Evolutionary conservation across 208 protist genomes (phyloP), one percentile per base, ranked within the genome.

Genomic region (Spongospora subterranea): DNA sequence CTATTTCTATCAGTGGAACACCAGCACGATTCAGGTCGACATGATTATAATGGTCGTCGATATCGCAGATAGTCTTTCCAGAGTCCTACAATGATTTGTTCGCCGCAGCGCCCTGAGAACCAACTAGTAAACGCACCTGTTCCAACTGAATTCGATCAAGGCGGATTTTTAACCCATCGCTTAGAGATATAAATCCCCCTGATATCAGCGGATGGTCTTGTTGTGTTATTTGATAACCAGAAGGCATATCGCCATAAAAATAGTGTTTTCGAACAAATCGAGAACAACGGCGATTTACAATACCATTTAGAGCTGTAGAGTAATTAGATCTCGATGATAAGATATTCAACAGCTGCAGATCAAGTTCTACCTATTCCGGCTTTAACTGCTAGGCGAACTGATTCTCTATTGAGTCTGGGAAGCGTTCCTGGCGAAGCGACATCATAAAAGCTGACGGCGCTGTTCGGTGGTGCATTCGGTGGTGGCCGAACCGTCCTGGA

Each of bases 21-120:
- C 71, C 71, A 43, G 71, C 71, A 82, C 71, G 71, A n/a, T 82
- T 82, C 6, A 82, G 71, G n/a, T 82, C 71, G n/a, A 82, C 17
- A n/a, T 39, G 35, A 82, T 43, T 82, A n/a, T 40, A 82, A 13
- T 35, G 6, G 6, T 6, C 17, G 71, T 82, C 71, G 40, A 82
- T 6, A n/a, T 82, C 71, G 71, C 11, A 6, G 71, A 82, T 35
- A 20, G 71, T 45, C 35, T 82, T 82, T n/a, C 71, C 71, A 20
- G 71, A 82, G n/a, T 82, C 71, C 71, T 82, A 20, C 35, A 35
- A 29, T 60, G 6, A 39, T 43, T 35, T n/a, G 6, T 82, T 39
- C 11, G n/a, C 6, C 6, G 35, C 6, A n/a, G n/a, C 6, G 17
- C 35, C n/a, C 6, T 35, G 71, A 43, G 17, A 35, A 82, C n/a